Base-by-base conservation (phyloP, 257 asterid genomes). In the Pogostemon cablin region DNA sequence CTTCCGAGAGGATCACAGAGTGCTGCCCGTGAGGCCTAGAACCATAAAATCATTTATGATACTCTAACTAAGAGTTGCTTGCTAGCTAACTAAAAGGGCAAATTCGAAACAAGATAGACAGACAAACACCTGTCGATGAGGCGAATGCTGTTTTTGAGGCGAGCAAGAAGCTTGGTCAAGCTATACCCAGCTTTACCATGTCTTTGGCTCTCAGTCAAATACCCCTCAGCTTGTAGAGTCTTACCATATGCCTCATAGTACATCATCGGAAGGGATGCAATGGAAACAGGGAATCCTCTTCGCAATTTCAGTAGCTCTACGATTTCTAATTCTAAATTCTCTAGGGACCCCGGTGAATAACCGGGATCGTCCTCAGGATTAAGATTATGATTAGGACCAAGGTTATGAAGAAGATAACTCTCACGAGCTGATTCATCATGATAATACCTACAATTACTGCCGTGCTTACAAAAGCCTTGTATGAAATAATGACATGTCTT, bases 1-100 rank as follows among this genome's bases (percentile, higher is more conserved):
- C 97, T 74, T 92, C 96, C 0, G 88, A 89, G 11, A 89, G 80
- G 68, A 92, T 75, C 61, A 92, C 87, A 4, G 96, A 84, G 69
- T 86, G 98, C 78, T 92, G 96, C 63, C 98, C 98, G 68, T 92
- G 97, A 80, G 97, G 96, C 85, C 97, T 92, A 82, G 6, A 68
- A 46, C 65, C 68, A 71, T 6, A 80, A 40, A 74, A 65, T 67
- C 60, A 47, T 48, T 49, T 8, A 11, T 6, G 12, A 7, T 38
- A 39, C 2, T 0, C 12, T 15, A 72, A 50, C 12, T 8, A 35
- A 54, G 4, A 17, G 17, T 37, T 38, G 49, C 32, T 25, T 25
- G 32, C 32, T 25, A 25, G 32, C 32, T 25, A 25, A 25, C 12
- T 10, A 60, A 49, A 50, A 3, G 10, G 3, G 54, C 58, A 67